These are phyloP conservation scores for Bryoerythrophyllum caledonicum DNA, from an alignment of 225 moss, liverwort and hornwort species.

Conservation along the genomic window DNA sequence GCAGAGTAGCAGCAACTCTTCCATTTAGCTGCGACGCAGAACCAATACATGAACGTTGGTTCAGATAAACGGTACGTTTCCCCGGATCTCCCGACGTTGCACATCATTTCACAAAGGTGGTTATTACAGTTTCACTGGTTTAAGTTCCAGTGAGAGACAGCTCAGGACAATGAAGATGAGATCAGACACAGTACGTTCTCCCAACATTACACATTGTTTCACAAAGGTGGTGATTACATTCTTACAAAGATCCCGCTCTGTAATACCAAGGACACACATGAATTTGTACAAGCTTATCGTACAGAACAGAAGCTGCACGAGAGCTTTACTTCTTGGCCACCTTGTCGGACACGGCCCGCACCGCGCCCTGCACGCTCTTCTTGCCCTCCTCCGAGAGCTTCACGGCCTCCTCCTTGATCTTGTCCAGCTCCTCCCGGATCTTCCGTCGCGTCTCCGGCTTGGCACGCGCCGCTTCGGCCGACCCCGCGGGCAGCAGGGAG, in stretches of 20 bases:
- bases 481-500: conserved; percentile 31
- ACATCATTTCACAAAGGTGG: conserved; percentile 10
- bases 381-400: conserved; percentile 27
- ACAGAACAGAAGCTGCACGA: conserved; percentile 1
- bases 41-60: neutral
- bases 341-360: conserved; percentile 1
- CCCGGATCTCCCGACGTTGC: too few species aligned
- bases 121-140: too few species aligned
- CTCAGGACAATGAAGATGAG: too few species aligned
- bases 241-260: too few species aligned
- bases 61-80: neutral
- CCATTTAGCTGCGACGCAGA: neutral
- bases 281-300: conserved; percentile 19
- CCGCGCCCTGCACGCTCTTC: conserved; percentile 11
- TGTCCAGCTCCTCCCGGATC: conserved; percentile 33
- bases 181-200: too few species aligned
- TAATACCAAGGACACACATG: neutral
- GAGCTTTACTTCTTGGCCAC: conserved; percentile 24
- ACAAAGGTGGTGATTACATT: too few species aligned
- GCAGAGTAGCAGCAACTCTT: neutral
- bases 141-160: too few species aligned
- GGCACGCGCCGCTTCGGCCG: conserved; percentile 35
- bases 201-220: too few species aligned
- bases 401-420: conserved; percentile 25
- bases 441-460: conserved; percentile 32